Percentiles rank a stretch among this genome's conserved stretches.
Conservation (phyloP, 2,329 filamentous ascomycete species). For the Chlorencoelia australis region DNA sequence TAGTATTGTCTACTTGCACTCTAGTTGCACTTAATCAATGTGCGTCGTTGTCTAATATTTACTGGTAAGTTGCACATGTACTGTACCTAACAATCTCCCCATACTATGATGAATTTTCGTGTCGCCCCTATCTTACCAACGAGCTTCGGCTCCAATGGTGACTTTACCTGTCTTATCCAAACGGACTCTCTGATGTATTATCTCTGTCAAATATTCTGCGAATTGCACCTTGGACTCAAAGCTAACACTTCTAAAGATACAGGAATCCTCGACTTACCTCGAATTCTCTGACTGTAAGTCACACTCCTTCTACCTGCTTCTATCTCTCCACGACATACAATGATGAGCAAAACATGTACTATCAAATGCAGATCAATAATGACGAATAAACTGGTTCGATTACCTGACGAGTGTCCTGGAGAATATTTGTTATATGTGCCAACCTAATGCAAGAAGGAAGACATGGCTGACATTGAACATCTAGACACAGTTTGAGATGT, state of each 20-base stretch:
- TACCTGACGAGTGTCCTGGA: constrained; percentile 23
- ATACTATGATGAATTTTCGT: constrained; percentile 42
- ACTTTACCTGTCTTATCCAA: constrained; percentile 50
- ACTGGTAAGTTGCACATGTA: constrained; percentile 6
- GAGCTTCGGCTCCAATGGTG: constrained; percentile 37
- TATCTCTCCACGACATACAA: constrained; percentile 16
- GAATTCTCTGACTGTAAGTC: constrained; percentile 19
- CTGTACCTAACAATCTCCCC: too few species aligned
- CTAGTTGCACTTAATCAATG: too few species aligned
- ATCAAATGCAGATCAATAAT: constrained; percentile 35
- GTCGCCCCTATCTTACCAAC: constrained; percentile 49
- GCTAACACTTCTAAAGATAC: constrained; percentile 14
- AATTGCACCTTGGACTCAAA: background rate
- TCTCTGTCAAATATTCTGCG: background rate
- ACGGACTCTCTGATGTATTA: constrained; percentile 39
- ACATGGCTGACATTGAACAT: constrained; percentile 3
- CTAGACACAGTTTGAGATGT: background rate
- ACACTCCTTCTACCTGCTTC: background rate
- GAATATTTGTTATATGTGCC: background rate
- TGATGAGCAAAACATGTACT: constrained; percentile 36
- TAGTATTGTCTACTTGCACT: too few species aligned
- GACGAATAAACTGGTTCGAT: constrained; percentile 30
- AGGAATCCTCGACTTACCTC: background rate
- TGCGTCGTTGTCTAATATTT: background rate
- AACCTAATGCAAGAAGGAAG: background rate